phyloP scores from a whole-genome alignment of 1,284 basidiomycete species.

The Stygiomarasmius scandens region DNA sequence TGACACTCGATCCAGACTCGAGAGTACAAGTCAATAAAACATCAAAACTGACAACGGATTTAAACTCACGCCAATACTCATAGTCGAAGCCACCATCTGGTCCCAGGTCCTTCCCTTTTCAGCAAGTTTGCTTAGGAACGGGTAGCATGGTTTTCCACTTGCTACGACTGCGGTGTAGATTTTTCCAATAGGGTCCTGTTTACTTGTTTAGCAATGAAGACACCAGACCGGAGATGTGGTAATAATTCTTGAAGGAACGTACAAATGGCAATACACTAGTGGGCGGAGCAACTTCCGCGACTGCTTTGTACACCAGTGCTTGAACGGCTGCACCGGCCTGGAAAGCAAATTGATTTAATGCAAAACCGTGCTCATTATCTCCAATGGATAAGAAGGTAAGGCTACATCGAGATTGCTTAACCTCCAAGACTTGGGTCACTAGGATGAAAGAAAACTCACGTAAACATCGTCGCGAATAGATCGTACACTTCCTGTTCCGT shows the following conservation, averaged over 20 bases:
- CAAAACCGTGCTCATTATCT: constrained; percentile 35
- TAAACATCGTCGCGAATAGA: constrained; percentile 47
- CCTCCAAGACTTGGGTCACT: not conserved
- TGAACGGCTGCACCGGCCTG: constrained; percentile 36
- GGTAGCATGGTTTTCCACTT: constrained; percentile 38
- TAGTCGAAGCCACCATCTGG: constrained; percentile 45
- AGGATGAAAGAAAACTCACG: constrained; percentile 12
- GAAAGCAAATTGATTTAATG: constrained; percentile 30
- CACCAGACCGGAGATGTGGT: not conserved
- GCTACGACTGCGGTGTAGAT: constrained; percentile 26
- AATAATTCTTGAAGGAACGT: not conserved
- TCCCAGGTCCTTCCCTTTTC: constrained; percentile 42
- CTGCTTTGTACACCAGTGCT: constrained; percentile 33
- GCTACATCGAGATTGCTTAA: not conserved
- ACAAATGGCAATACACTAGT: constrained; percentile 31
- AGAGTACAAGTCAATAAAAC: not conserved
- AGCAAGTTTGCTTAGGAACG: constrained; percentile 46
- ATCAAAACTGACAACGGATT: constrained; percentile 42
- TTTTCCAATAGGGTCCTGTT: constrained; percentile 17
- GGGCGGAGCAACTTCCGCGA: constrained; percentile 33
- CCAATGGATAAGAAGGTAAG: constrained; percentile 39
- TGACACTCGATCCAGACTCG: constrained; percentile 7
- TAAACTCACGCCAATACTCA: constrained; percentile 53
- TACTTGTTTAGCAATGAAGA: not conserved
- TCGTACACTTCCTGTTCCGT: constrained; percentile 58